A percentile compares a stretch with the other conserved stretches of the same genome.
Evolutionary conservation across 352 stramenopile genomes (phyloP).

Genomic region (Phytophthora foliorum): DNA sequence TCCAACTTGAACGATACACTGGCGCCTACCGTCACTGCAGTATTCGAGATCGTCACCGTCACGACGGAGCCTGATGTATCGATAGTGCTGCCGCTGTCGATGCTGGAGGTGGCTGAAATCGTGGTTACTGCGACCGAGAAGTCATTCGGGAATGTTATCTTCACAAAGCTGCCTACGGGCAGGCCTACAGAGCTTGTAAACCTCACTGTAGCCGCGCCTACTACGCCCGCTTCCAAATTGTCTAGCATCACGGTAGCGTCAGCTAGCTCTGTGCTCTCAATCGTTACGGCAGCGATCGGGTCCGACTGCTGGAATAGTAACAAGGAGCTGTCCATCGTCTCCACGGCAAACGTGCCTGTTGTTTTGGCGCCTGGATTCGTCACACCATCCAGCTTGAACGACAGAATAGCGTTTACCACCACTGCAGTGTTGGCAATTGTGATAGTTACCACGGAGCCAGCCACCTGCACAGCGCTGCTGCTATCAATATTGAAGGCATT

Average conservation of each 20-base stretch:
- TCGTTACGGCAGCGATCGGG: conserved; percentile 35
- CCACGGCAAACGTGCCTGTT: conserved; percentile 50
- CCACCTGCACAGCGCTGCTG: conserved; percentile 33
- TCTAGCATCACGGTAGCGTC: background rate
- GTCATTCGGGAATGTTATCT: background rate
- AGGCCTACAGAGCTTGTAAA: background rate
- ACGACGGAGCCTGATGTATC: background rate
- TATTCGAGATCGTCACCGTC: background rate
- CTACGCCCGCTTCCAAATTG: background rate
- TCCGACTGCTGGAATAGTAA: conserved; percentile 36
- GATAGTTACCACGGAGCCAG: conserved; percentile 36
- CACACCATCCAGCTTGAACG: conserved; percentile 57
- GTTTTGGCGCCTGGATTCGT: conserved; percentile 61
- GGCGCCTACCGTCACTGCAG: background rate
- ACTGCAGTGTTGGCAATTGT: conserved; percentile 38
- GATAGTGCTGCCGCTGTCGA: background rate
- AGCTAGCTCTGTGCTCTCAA: conserved; percentile 16
- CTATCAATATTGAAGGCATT: conserved; percentile 37
- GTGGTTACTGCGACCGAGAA: background rate
- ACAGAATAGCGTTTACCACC: conserved; percentile 31
- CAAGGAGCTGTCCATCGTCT: conserved; percentile 42
- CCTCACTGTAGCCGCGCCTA: background rate
- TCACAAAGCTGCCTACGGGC: background rate
- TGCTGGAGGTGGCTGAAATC: background rate
- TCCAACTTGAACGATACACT: background rate